Base-by-base conservation (phyloP, 2,329 filamentous ascomycete species). In the Talaromyces sp. region DNA sequence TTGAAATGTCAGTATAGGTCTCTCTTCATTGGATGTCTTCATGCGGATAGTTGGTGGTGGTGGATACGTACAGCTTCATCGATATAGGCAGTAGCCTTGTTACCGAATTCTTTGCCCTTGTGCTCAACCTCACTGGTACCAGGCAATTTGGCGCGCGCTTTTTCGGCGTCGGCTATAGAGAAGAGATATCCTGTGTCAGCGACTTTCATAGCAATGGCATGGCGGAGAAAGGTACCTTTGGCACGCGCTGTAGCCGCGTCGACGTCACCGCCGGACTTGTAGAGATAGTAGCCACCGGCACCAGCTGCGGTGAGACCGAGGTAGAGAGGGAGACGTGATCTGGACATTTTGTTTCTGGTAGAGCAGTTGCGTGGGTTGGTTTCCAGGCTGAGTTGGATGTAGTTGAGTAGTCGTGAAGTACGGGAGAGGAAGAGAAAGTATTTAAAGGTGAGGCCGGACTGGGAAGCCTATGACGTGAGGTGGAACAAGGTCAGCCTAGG, bases 281-380 rank as follows among this genome's bases (percentile, higher is more conserved):
- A 99, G 66, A 98, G 84, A 82, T 98, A 98, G 83, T 96, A 98
- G 48, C 90, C 92, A 63, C 87, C 80, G 67, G 87, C 89, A 70
- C 85, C 86, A 35, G 84, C 88, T 67, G 85, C 86, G 64, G 82
- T 84, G 68, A 86, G 77, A 69, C 88, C 75, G 35, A 80, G 67
- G 69, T 73, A 77, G 42, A 77, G 62, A 18, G 70, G 69, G 39
- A 72, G 69, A 62, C 75, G 72, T 65, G 66, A 75, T 66, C 75
- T 76, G 21, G 74, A 61, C 62, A 72, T 62, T 25, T 8, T 63
- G n/a, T 18, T 8, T 48, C 5, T 60, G 40, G 21, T 25, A 18
- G 5, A 33, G 23, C 18, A 3, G 33, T 18, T 52, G 28, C 2
- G 28, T 14, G 8, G 18, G 28, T 33, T 18, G 48, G 6, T 7